Conservation (phyloP, 2,329 filamentous ascomycete species). For the Ilyonectria robusta region DNA sequence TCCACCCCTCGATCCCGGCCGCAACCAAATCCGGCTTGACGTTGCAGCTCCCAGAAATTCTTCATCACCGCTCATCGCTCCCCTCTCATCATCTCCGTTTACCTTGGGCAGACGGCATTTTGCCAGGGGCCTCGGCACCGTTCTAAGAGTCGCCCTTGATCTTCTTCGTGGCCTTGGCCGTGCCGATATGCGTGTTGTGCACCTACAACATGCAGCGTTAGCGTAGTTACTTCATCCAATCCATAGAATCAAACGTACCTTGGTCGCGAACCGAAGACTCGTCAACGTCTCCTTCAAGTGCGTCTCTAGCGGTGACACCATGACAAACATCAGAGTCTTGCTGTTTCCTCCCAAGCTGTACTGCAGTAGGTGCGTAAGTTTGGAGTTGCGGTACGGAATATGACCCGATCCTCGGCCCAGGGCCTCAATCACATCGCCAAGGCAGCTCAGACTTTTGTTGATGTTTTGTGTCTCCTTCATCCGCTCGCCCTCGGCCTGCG, state of each 20-base stretch:
- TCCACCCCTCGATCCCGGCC: slow-evolving; percentile 7
- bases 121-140: slow-evolving; percentile 6
- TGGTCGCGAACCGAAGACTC: slow-evolving; percentile 95
- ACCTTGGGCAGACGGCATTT: slow-evolving; percentile 18
- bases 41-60: slow-evolving; percentile 11
- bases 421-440: slow-evolving; percentile 95
- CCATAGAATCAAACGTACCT: slow-evolving; percentile 67
- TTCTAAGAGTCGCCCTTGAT: slow-evolving; percentile 59
- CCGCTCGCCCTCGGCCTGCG: slow-evolving; percentile 86
- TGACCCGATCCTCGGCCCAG: slow-evolving; percentile 88
- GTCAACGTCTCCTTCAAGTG: slow-evolving; percentile 95
- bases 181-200: slow-evolving; percentile 92
- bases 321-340: slow-evolving; percentile 99
- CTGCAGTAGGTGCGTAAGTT: slow-evolving; percentile 95
- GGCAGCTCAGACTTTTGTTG: slow-evolving; percentile 92
- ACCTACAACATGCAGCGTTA: slow-evolving; percentile 63
- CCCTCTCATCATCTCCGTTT: slow-evolving; percentile 9
- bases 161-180: slow-evolving; percentile 82
- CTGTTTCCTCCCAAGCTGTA: slow-evolving; percentile 95
- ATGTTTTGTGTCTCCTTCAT: slow-evolving; percentile 97
- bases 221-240: not conserved
- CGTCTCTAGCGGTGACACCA: slow-evolving; percentile 92
- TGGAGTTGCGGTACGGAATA: slow-evolving; percentile 95
- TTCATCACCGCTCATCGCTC: slow-evolving; percentile 12
- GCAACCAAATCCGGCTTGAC: slow-evolving; percentile 12